These are phyloP conservation scores for Eimeria necatrix DNA, from an alignment of 169 alveolate genomes.

Conservation along the genomic window DNA sequence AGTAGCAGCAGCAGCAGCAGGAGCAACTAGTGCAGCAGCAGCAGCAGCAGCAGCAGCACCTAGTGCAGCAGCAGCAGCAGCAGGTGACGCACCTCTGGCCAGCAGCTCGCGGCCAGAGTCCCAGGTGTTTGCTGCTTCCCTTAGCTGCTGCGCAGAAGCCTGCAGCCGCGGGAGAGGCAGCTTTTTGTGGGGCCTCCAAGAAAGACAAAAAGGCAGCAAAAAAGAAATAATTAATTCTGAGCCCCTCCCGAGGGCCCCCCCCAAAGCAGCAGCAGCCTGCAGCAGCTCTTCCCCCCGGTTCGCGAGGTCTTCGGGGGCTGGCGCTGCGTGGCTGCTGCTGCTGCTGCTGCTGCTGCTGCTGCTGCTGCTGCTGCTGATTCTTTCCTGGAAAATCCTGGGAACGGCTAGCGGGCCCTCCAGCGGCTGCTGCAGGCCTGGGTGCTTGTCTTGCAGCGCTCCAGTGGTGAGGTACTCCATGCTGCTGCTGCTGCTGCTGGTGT, in stretches of 20 bases:
- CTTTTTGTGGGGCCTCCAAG: neutral
- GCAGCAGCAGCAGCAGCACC: too few species aligned
- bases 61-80: neutral
- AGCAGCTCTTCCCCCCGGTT: constrained; percentile 9
- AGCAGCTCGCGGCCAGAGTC: neutral
- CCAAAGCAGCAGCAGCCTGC: neutral
- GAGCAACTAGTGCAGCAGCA: too few species aligned
- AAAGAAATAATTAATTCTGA: neutral
- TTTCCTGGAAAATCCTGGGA: neutral
- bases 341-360: neutral
- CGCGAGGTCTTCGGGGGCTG: neutral
- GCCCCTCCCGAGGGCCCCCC: neutral
- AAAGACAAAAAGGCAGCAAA: neutral
- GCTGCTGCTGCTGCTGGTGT: constrained; percentile 19
- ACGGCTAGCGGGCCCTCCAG: neutral
- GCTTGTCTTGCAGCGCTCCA: neutral
- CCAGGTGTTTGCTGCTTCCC: constrained; percentile 30
- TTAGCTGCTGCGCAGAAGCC: neutral
- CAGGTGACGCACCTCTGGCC: neutral
- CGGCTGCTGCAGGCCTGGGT: neutral
- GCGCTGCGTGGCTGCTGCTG: neutral
- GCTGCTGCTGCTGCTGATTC: neutral
- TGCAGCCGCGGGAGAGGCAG: neutral
- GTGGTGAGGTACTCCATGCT: constrained; percentile 8
- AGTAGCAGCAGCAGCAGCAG: too few species aligned